phyloP scores from a whole-genome alignment of 306 rosid genomes.

The Trichosanthes cucumerina region DNA sequence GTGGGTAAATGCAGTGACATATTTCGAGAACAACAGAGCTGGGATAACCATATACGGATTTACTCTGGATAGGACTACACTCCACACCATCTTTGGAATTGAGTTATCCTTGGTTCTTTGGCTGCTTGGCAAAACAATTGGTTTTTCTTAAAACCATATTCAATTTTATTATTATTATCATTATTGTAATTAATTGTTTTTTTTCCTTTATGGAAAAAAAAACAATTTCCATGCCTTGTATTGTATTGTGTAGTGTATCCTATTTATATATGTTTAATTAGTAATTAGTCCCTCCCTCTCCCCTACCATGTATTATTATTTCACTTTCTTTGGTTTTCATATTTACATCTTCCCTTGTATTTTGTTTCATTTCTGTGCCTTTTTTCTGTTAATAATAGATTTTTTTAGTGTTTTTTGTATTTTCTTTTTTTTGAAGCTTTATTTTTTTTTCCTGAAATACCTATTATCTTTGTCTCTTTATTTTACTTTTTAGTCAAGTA shows the following conservation, averaged over 20 bases:
- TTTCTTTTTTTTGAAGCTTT: no score
- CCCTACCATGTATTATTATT: no score
- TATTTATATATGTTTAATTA: not conserved
- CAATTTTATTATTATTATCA: not conserved
- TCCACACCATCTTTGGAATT: slow-evolving; percentile 70
- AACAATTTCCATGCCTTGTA: not conserved
- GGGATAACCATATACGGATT: slow-evolving; percentile 76
- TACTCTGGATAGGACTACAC: slow-evolving; percentile 64
- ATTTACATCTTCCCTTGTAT: not conserved
- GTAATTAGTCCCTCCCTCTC: not conserved
- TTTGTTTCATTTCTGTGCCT: no score
- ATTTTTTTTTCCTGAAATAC: no score
- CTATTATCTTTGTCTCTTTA: no score
- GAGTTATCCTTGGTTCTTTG: slow-evolving; percentile 72
- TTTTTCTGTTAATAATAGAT: not conserved
- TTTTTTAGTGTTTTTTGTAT: not conserved
- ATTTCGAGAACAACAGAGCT: slow-evolving; percentile 79
- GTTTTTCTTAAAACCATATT: slow-evolving; percentile 21
- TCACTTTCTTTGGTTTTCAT: no score
- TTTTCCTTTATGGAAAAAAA: not conserved
- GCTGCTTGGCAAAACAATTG: slow-evolving; percentile 81
- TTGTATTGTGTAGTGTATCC: not conserved
- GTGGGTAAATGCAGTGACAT: slow-evolving; percentile 45
- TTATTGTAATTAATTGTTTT: not conserved
- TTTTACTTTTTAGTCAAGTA: no score